phyloP scores from a whole-genome alignment of 1,139 yeast genomes.

The Lodderomyces oxycetoniae region DNA sequence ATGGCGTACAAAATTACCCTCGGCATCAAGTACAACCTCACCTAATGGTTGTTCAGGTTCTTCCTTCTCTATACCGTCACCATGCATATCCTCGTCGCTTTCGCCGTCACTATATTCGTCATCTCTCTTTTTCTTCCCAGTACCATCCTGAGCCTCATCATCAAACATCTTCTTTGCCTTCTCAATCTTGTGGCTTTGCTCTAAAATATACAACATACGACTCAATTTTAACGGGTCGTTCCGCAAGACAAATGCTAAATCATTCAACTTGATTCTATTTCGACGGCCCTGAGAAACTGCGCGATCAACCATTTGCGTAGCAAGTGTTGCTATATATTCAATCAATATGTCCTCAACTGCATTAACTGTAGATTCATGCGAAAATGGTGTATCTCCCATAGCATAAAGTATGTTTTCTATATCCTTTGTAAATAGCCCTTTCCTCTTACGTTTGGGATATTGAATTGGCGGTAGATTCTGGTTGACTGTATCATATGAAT shows the following conservation, averaged over 20 bases:
- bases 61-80: conserved; percentile 1
- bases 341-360: conserved; percentile 80
- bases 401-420: conserved; percentile 76
- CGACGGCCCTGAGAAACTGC: conserved; percentile 49
- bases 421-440: conserved; percentile 53
- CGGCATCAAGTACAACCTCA: conserved; percentile 1
- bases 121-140: conserved; percentile 12
- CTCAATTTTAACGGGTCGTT: conserved; percentile 82
- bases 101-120: conserved; percentile 12
- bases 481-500: too few relatives aligned
- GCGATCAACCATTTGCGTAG: conserved; percentile 20
- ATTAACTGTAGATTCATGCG: conserved; percentile 71
- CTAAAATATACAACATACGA: conserved; percentile 73
- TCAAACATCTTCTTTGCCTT: conserved; percentile 76
- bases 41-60: conserved; percentile 3
- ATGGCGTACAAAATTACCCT: neutral
- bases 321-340: conserved; percentile 66
- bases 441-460: conserved; percentile 21
- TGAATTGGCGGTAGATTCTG: conserved; percentile 12
- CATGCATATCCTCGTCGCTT: conserved; percentile 7
- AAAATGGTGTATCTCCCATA: conserved; percentile 79
- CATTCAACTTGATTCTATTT: conserved; percentile 77
- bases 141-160: conserved; percentile 15
- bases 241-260: conserved; percentile 78
- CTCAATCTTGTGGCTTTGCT: conserved; percentile 68